Evolutionary conservation across 2,329 filamentous ascomycete species (phyloP), one percentile per base, ranked within the genome.

Genomic region (Thermoascus crustaceus): DNA sequence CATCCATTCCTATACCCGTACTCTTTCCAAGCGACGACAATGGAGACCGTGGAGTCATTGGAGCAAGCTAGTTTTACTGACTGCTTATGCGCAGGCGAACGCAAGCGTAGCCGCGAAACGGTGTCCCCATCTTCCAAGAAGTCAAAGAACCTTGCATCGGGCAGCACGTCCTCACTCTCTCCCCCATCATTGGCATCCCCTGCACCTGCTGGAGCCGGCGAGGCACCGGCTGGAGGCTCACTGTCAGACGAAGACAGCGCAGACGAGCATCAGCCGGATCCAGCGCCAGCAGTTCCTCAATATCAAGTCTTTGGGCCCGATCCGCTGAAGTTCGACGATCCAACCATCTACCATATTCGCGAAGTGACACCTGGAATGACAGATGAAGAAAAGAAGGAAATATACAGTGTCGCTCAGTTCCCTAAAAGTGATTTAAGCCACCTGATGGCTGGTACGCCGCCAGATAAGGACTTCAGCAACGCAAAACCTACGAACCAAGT

Each of bases 401-500:
- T 96, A 34, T 93, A 85, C 58, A 86, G 85, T 5, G 91, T 98
- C 10, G 79, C 83, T 4, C 71, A 76, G 9, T 98, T 91, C 55
- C 91, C 91, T 1, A 73, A 73, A 34, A 81, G 76, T 44, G 85
- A 95, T 52, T 71, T 98, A 6, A 73, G 79, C 39, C 81, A 95
- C 53, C 70, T 91, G 47, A 93, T 94, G 44, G 83, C 89, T 7
- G 91, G 91, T 31, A 80, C 83, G 24, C 84, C 88, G 1, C 89
- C 91, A 1, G 88, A 96, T 60, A 87, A 85, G 57, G 91, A 98
- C 64, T 96, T 95, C 53, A 95, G 85, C 56, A 94, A 78, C 55
- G 82, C 86, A 21, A 98, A 96, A 57, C 87, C 89, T 4, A 80
- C 81, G 13, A 94, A 89, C 51, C 91, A 98, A 66, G 91, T 96